These are phyloP conservation scores for Penicillium sumatraense DNA, from an alignment of 2,329 filamentous ascomycete genomes.

Conservation along the genomic window DNA sequence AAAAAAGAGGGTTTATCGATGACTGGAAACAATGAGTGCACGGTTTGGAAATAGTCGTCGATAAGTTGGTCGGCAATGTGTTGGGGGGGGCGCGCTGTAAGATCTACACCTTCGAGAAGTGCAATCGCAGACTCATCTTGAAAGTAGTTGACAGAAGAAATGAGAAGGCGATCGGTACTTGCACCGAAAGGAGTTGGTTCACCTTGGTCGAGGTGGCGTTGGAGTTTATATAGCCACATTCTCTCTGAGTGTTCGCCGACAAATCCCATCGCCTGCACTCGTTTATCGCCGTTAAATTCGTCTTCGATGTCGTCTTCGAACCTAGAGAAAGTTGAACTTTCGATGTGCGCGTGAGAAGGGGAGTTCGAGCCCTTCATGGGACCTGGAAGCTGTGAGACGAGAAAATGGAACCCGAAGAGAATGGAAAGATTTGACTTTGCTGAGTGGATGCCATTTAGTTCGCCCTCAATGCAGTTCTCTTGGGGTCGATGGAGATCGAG, in stretches of 20 bases:
- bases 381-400: not conserved
- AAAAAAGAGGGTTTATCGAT: constrained; percentile 44
- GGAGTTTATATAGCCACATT: constrained; percentile 48
- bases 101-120: constrained; percentile 40
- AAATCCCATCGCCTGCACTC: constrained; percentile 45
- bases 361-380: not conserved
- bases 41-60: constrained; percentile 42
- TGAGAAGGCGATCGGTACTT: constrained; percentile 27
- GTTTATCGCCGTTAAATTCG: constrained; percentile 47
- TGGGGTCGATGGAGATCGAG: not conserved
- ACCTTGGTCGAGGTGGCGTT: constrained; percentile 36
- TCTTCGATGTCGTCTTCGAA: constrained; percentile 46
- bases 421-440: not conserved
- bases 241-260: constrained; percentile 51
- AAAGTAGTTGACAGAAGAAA: constrained; percentile 43
- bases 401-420: not conserved
- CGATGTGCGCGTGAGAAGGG: not conserved
- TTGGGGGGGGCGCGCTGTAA: constrained; percentile 39
- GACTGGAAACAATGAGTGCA: constrained; percentile 49
- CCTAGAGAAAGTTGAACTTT: not conserved
- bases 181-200: constrained; percentile 12
- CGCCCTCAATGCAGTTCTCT: not conserved
- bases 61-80: constrained; percentile 45
- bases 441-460: not conserved
- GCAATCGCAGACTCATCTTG: constrained; percentile 44